phyloP scores from a whole-genome alignment of 2,329 filamentous ascomycete genomes.

The Tolypocladium inflatum region DNA sequence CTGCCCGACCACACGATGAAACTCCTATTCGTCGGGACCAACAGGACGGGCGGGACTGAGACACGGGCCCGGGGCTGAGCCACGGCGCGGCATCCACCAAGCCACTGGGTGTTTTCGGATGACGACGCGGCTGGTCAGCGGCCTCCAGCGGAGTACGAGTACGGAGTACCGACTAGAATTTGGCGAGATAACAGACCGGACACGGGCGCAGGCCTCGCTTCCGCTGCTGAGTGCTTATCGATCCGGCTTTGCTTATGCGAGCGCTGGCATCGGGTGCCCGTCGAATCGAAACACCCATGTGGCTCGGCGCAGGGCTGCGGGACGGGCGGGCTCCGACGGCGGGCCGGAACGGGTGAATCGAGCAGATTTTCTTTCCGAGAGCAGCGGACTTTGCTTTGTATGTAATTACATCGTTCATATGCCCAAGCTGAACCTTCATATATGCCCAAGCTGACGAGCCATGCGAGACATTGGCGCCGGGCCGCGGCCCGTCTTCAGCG shows the following conservation, averaged over 20 bases:
- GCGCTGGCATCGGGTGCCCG: background rate
- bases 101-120: background rate
- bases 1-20: background rate
- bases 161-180: too few species aligned
- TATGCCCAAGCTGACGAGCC: background rate
- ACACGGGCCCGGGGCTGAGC: background rate
- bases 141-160: too few species aligned
- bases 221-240: background rate
- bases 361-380: background rate
- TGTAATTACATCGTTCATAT: background rate
- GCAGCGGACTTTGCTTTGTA: background rate
- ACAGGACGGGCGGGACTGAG: background rate
- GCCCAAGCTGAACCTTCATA: background rate
- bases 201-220: too few species aligned
- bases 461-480: background rate
- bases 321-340: background rate
- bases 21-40: background rate
- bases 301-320: background rate
- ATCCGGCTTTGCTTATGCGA: too few species aligned
- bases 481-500: background rate
- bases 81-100: background rate
- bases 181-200: too few species aligned
- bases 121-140: background rate
- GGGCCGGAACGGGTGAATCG: too few species aligned
- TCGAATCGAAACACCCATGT: background rate